Evolutionary conservation across 2,329 filamentous ascomycete species (phyloP).

Genomic region (Cordyceps cateniannulata): DNA sequence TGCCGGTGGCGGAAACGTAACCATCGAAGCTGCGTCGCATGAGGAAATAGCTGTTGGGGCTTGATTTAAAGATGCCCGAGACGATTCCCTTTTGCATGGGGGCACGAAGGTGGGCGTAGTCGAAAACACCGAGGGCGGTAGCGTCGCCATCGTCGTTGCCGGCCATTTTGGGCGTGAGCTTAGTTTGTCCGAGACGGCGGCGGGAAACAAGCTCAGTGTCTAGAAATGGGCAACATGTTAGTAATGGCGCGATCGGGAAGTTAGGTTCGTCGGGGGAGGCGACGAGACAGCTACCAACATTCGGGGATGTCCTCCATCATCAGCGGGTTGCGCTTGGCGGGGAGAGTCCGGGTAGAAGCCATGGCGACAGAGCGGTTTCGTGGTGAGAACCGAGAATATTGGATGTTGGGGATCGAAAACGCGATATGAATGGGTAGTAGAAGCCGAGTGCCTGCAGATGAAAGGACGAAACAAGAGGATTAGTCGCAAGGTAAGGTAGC

Average conservation of each 20-base stretch:
- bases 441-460: conserved; percentile 1
- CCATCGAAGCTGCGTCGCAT: conserved; percentile 88
- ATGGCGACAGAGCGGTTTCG: not conserved
- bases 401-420: not conserved
- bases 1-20: conserved; percentile 78
- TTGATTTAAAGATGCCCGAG: conserved; percentile 86
- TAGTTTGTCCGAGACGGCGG: conserved; percentile 86
- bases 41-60: conserved; percentile 90
- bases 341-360: conserved; percentile 36
- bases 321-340: conserved; percentile 54
- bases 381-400: not conserved
- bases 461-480: not conserved
- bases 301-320: conserved; percentile 53
- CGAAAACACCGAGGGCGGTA: conserved; percentile 74
- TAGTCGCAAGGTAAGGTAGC: not conserved
- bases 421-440: not conserved
- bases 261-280: conserved; percentile 17
- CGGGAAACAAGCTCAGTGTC: conserved; percentile 71
- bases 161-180: conserved; percentile 75
- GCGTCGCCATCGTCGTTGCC: conserved; percentile 68
- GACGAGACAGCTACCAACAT: conserved; percentile 13
- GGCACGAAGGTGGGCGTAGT: conserved; percentile 92
- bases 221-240: conserved; percentile 26
- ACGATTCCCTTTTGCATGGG: conserved; percentile 86
- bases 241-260: conserved; percentile 8